Evolutionary conservation across 352 stramenopile genomes (phyloP).

Genomic region (Phytophthora syringae): DNA sequence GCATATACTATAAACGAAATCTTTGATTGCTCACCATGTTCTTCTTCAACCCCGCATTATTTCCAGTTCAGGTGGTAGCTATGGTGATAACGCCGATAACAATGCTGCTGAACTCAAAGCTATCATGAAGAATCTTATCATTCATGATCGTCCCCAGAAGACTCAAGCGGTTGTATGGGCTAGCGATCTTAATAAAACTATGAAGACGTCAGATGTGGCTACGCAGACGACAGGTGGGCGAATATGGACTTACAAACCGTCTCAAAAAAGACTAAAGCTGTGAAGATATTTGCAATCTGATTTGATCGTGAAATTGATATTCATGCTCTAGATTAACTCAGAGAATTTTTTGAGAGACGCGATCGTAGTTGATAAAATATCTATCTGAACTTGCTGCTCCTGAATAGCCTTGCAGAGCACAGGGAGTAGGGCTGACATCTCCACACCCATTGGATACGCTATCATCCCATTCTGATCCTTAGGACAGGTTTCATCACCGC

Average conservation of each 20-base stretch:
- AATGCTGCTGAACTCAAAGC: not conserved
- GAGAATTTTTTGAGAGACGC: too few relatives aligned
- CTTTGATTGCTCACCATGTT: too few relatives aligned
- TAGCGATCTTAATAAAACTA: not conserved
- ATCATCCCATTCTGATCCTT: too few relatives aligned
- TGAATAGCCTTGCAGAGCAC: too few relatives aligned
- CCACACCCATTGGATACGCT: too few relatives aligned
- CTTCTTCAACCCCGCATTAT: slow-evolving; percentile 6
- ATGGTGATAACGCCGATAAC: not conserved
- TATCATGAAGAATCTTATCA: not conserved
- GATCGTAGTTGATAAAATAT: too few relatives aligned
- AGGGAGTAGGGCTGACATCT: too few relatives aligned
- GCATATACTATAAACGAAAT: not conserved
- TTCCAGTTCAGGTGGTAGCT: not conserved
- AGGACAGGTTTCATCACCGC: too few relatives aligned
- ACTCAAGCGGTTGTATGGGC: not conserved
- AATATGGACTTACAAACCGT: not conserved
- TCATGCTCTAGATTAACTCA: too few relatives aligned
- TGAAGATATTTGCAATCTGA: slow-evolving; percentile 1
- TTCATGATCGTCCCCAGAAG: not conserved
- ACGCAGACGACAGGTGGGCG: not conserved
- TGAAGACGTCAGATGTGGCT: not conserved
- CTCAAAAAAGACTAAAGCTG: not conserved
- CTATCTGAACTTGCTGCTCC: too few relatives aligned
- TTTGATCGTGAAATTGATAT: too few relatives aligned